phyloP scores from a whole-genome alignment of 2,329 filamentous ascomycete genomes.

The Colletotrichum eleusines region DNA sequence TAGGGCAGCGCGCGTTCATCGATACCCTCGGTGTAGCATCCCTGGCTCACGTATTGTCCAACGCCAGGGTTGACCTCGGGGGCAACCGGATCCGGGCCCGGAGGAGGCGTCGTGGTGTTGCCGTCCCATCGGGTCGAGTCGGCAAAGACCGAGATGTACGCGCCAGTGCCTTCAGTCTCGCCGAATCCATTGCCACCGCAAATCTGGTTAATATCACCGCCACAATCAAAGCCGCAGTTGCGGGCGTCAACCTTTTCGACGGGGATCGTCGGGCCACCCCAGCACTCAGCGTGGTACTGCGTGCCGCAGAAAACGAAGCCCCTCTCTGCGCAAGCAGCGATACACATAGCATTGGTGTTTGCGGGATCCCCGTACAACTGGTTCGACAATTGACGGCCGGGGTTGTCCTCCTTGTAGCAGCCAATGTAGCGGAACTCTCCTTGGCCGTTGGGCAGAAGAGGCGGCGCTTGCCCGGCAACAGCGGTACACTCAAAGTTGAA shows the following conservation, averaged over 20 bases:
- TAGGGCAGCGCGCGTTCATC: constrained; percentile 43
- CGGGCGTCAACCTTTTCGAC: constrained; percentile 55
- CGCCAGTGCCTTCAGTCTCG: constrained; percentile 47
- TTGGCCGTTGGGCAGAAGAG: constrained; percentile 57
- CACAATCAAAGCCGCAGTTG: constrained; percentile 65
- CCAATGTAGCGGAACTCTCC: constrained; percentile 66
- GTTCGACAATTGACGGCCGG: constrained; percentile 61
- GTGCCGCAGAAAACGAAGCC: constrained; percentile 60
- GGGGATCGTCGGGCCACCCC: constrained; percentile 64
- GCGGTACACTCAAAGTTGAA: constrained; percentile 66
- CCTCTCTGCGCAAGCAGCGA: constrained; percentile 54
- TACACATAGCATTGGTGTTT: constrained; percentile 60
- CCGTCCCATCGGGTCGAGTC: constrained; percentile 49
- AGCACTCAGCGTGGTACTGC: constrained; percentile 65
- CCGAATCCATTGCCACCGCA: constrained; percentile 64
- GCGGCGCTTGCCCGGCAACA: constrained; percentile 65
- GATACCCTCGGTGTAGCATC: constrained; percentile 44
- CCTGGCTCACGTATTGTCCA: constrained; percentile 42
- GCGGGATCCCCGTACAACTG: constrained; percentile 55
- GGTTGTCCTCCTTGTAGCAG: constrained; percentile 69
- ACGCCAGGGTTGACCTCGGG: constrained; percentile 55
- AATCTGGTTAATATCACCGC: constrained; percentile 61
- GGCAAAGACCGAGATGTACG: constrained; percentile 64
- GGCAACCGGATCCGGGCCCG: constrained; percentile 40
- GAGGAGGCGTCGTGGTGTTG: constrained; percentile 45